phyloP scores from a whole-genome alignment of 192 early-diverging fungal genomes.

The Obelidium mucronatum region DNA sequence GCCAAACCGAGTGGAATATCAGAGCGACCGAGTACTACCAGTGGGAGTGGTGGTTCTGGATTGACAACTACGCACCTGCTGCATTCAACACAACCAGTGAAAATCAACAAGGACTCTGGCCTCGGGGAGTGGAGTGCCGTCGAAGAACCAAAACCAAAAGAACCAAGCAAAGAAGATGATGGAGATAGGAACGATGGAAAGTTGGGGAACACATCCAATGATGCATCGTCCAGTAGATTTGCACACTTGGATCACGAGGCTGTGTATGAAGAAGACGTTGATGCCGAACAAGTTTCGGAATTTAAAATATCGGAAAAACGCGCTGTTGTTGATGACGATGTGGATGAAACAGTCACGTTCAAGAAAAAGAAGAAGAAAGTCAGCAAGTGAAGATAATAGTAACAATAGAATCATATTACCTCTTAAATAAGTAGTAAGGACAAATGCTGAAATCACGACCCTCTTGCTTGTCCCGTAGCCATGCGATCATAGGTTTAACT shows the following conservation, averaged over 20 bases:
- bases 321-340: neutral
- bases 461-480: no score
- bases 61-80: neutral
- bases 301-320: slow-evolving; percentile 30
- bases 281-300: slow-evolving; percentile 20
- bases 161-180: neutral
- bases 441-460: no score
- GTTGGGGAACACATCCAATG: neutral
- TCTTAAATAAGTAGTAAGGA: no score
- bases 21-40: neutral
- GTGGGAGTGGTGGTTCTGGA: no score
- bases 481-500: no score
- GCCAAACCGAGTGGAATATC: neutral
- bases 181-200: neutral
- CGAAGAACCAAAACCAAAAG: neutral
- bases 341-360: slow-evolving; percentile 33
- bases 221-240: neutral
- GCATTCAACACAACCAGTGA: neutral
- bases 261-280: slow-evolving; percentile 27
- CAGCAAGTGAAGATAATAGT: slow-evolving; percentile 9
- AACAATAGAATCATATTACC: no score
- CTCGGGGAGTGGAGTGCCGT: slow-evolving; percentile 15
- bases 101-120: neutral
- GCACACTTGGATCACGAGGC: neutral
- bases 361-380: slow-evolving; percentile 34